Evolutionary conservation across 805 yeast species (phyloP).

Genomic region (Saturnispora saitoi): DNA sequence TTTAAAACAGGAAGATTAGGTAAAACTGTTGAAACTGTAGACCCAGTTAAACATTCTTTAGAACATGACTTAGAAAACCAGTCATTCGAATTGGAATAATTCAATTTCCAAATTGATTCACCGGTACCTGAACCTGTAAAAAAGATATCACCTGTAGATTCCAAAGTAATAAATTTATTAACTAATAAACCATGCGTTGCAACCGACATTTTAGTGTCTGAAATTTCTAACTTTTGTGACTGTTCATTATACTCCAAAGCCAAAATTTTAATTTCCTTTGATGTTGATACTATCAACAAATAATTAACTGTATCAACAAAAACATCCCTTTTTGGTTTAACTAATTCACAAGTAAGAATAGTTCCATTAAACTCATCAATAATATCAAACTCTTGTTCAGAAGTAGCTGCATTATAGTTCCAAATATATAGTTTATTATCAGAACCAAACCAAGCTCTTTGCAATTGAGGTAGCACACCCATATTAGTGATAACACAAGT

Average conservation of each 20-base stretch:
- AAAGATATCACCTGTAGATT: conserved; percentile 67
- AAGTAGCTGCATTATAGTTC: conserved; percentile 48
- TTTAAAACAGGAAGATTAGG: conserved; percentile 32
- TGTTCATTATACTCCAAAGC: conserved; percentile 48
- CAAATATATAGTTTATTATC: conserved; percentile 79
- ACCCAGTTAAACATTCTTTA: conserved; percentile 74
- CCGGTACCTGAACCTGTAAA: conserved; percentile 79
- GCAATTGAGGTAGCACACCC: conserved; percentile 77
- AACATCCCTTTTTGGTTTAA: conserved; percentile 72
- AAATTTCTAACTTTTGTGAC: conserved; percentile 50
- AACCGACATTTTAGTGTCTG: conserved; percentile 75
- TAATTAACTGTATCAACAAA: conserved; percentile 73
- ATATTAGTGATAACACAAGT: conserved; percentile 48
- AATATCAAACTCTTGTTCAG: conserved; percentile 56
- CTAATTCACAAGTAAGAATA: conserved; percentile 65
- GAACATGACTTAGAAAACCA: conserved; percentile 82
- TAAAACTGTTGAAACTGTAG: conserved; percentile 44
- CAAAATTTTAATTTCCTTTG: conserved; percentile 65
- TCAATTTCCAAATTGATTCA: conserved; percentile 76
- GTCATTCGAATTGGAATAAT: conserved; percentile 71
- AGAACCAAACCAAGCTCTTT: conserved; percentile 77
- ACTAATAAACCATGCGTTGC: conserved; percentile 73
- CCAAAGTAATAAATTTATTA: conserved; percentile 49
- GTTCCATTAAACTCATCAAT: conserved; percentile 78
- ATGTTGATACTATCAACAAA: conserved; percentile 69